Base-by-base conservation (phyloP, 2,329 filamentous ascomycete species). In the Gaeumannomyces tritici region DNA sequence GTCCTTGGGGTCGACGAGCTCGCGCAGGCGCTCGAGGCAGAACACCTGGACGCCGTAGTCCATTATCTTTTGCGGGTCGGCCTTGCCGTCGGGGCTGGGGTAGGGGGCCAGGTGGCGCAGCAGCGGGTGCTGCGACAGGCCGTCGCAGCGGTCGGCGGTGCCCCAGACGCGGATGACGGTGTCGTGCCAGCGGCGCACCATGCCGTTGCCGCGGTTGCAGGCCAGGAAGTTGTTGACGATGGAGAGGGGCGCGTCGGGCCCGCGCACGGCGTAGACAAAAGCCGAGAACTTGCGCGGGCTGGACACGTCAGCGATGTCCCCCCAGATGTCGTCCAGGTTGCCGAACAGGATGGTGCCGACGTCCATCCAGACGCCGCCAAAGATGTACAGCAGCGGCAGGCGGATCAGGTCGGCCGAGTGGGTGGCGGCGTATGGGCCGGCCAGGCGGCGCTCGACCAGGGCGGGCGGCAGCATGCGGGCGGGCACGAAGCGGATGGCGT, bases 331-430 rank as follows among this genome's bases (percentile, higher is more conserved):
- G 61, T 75, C 74, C 12, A 75, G 68, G 47, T 72, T 68, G 24
- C 70, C 69, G 61, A 72, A 66, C 15, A 74, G 68, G 66, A 74
- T 70, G 47, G 70, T 74, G 0, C 74, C 74, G 21, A 73, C 73
- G 18, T 77, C 75, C 70, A 77, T 73, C 68, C 71, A 76, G 13
- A 75, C 71, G 11, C 75, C 74, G 26, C 74, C 74, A 42, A 73
- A 65, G 47, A 70, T 63, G 59, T 69, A 73, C 4, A 76, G 64
- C 15, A 73, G 65, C 1, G 74, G 70, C 2, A 77, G 70, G 4
- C 78, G 73, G n/a, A 79, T 68, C 11, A 79, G 71, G 59, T 80
- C 77, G 0, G 75, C 73, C 2, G 72, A 71, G 64, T 80, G 77
- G 9, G 75, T 77, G 0, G 76, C 75, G 15, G 70, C 68, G 42